Percentiles rank a stretch among this genome's conserved stretches.
These are phyloP conservation scores for Ceratocystis ficicola DNA, from an alignment of 2,329 filamentous ascomycete species.

Conservation along the genomic window DNA sequence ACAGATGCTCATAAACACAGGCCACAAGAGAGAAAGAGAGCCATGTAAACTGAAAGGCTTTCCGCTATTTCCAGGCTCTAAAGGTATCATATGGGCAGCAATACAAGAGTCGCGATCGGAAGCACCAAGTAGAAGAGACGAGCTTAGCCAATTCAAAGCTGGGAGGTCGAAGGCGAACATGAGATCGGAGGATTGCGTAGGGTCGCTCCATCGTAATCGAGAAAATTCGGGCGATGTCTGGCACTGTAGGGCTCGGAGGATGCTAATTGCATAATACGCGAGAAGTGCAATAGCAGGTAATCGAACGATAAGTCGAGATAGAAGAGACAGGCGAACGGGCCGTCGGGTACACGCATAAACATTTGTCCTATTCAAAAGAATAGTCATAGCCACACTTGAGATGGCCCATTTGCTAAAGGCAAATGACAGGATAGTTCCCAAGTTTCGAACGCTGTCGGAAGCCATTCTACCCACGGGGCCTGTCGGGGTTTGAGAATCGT, in stretches of 20 bases:
- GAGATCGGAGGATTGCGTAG: conserved; percentile 51
- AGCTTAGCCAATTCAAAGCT: conserved; percentile 60
- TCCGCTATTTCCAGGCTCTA: conserved; percentile 32
- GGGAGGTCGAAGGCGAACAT: conserved; percentile 59
- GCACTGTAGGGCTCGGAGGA: conserved; percentile 81
- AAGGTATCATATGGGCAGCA: conserved; percentile 54
- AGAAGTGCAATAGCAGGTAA: conserved; percentile 60
- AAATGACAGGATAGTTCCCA: conserved; percentile 83
- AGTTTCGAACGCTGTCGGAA: conserved; percentile 50
- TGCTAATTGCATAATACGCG: conserved; percentile 50
- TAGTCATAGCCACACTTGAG: conserved; percentile 71
- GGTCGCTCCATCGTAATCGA: conserved; percentile 55
- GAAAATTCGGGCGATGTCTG: conserved; percentile 70
- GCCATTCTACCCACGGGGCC: conserved; percentile 39
- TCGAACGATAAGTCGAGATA: conserved; percentile 57
- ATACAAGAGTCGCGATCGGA: conserved; percentile 63
- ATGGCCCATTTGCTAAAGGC: conserved; percentile 86
- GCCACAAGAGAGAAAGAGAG: conserved; percentile 66
- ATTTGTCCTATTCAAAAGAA: conserved; percentile 79
- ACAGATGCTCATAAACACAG: conserved; percentile 56
- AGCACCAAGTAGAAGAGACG: conserved; percentile 58
- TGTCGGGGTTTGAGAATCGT: background rate
- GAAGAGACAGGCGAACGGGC: conserved; percentile 63
- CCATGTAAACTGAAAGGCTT: conserved; percentile 51
- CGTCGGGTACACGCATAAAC: conserved; percentile 86